Conservation (phyloP, 768 basidiomycete genomes). For the Sarcodon aspratus region DNA sequence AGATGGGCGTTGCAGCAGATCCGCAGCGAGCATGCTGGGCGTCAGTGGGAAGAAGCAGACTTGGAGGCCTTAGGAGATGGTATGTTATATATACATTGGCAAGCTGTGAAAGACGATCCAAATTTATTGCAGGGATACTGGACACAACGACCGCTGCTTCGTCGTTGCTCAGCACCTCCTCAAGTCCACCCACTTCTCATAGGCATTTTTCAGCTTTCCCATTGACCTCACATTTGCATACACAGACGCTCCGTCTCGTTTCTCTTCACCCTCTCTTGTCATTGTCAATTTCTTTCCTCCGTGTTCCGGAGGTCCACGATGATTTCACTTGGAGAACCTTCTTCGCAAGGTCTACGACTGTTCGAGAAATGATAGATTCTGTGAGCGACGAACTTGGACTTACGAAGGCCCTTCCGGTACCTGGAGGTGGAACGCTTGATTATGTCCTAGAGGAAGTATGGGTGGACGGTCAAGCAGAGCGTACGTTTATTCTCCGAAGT, state of each 20-base stretch:
- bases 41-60: conserved; percentile 63
- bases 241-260: conserved; percentile 58
- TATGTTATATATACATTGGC: conserved; percentile 15
- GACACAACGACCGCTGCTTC: conserved; percentile 32
- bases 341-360: conserved; percentile 45
- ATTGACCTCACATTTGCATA: conserved; percentile 55
- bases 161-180: conserved; percentile 35
- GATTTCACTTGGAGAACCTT: conserved; percentile 57
- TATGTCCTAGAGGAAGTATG: conserved; percentile 69
- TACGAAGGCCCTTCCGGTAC: conserved; percentile 48
- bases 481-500: conserved; percentile 25
- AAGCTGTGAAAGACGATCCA: neutral
- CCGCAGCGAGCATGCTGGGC: conserved; percentile 43
- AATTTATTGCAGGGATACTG: conserved; percentile 36
- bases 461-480: conserved; percentile 36
- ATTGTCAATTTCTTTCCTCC: conserved; percentile 40
- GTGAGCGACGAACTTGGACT: conserved; percentile 60
- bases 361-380: conserved; percentile 38
- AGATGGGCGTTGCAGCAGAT: conserved; percentile 66
- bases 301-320: conserved; percentile 72
- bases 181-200: conserved; percentile 19
- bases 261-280: conserved; percentile 54
- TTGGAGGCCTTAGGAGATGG: conserved; percentile 55
- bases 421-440: conserved; percentile 57
- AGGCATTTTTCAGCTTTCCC: conserved; percentile 63